phyloP scores from a whole-genome alignment of 2,329 filamentous ascomycete genomes.

The Parasarocladium wereldwijsianum region DNA sequence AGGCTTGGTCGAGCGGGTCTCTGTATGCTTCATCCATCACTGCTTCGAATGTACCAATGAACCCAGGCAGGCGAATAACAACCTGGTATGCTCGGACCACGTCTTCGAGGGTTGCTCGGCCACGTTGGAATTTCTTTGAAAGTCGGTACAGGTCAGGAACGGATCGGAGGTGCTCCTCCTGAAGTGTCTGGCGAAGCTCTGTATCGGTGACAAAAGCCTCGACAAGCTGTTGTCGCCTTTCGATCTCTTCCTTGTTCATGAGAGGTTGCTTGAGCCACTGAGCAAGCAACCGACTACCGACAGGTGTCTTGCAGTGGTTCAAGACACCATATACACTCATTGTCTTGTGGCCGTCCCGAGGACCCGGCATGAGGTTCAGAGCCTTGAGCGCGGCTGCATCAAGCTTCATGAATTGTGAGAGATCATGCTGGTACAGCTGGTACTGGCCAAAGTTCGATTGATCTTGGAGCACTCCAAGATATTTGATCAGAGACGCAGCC shows the following conservation, averaged over 20 bases:
- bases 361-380: conserved; percentile 92
- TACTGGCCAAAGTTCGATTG: conserved; percentile 94
- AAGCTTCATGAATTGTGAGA: conserved; percentile 96
- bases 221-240: conserved; percentile 82
- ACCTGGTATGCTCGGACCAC: conserved; percentile 94
- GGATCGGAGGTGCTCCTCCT: conserved; percentile 84
- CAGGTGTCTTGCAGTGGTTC: conserved; percentile 94
- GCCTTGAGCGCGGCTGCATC: conserved; percentile 90
- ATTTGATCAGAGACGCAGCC: conserved; percentile 85
- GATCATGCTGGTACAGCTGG: conserved; percentile 90
- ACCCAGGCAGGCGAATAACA: conserved; percentile 77
- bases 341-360: conserved; percentile 84
- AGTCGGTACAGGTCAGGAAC: conserved; percentile 91
- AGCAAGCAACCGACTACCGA: conserved; percentile 75
- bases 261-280: conserved; percentile 98
- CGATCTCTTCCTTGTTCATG: conserved; percentile 81
- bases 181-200: conserved; percentile 85
- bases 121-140: conserved; percentile 87
- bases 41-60: conserved; percentile 75
- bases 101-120: conserved; percentile 83
- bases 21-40: conserved; percentile 95
- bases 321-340: conserved; percentile 93
- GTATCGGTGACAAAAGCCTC: conserved; percentile 92
- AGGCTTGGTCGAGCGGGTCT: conserved; percentile 70
- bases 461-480: conserved; percentile 80